These are phyloP conservation scores for Barnettozyma californica DNA, from an alignment of 805 yeast species.

Conservation along the genomic window DNA sequence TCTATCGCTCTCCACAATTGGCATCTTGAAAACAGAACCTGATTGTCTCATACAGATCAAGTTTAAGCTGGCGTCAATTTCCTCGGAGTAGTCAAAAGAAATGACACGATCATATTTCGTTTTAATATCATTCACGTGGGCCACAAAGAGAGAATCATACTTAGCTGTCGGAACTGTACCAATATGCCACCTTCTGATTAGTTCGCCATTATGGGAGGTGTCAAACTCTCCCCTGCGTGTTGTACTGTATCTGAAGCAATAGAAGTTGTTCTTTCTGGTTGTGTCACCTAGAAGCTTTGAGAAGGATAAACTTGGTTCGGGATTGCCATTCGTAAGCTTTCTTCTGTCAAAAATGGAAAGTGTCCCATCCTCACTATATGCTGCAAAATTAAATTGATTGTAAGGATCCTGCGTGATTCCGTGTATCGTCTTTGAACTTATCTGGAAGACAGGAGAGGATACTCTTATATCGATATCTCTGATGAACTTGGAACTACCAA, in stretches of 20 bases:
- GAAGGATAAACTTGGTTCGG: slow-evolving; percentile 55
- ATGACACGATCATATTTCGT: slow-evolving; percentile 79
- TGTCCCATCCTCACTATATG: slow-evolving; percentile 80
- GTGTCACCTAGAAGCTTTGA: slow-evolving; percentile 58
- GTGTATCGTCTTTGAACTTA: slow-evolving; percentile 68
- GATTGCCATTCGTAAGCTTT: slow-evolving; percentile 40
- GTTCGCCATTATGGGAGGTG: slow-evolving; percentile 72
- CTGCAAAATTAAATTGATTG: slow-evolving; percentile 60
- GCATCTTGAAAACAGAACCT: slow-evolving; percentile 80
- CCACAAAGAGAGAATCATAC: slow-evolving; percentile 62
- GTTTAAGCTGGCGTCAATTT: slow-evolving; percentile 43
- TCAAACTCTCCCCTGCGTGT: slow-evolving; percentile 67
- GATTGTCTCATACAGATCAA: slow-evolving; percentile 87
- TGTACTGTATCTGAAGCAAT: slow-evolving; percentile 67
- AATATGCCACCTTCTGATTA: slow-evolving; percentile 75
- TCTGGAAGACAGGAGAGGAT: slow-evolving; percentile 61
- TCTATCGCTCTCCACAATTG: slow-evolving; percentile 61
- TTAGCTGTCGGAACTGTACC: slow-evolving; percentile 46
- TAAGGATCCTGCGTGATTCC: slow-evolving; percentile 68
- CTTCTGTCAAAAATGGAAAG: slow-evolving; percentile 80
- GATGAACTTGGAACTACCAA: slow-evolving; percentile 72
- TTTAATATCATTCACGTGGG: slow-evolving; percentile 66
- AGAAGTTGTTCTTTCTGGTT: slow-evolving; percentile 50
- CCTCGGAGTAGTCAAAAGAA: slow-evolving; percentile 63
- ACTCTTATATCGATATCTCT: slow-evolving; percentile 73